These are phyloP conservation scores for Xylaria hypoxylon DNA, from an alignment of 2,329 filamentous ascomycete species.

Conservation along the genomic window DNA sequence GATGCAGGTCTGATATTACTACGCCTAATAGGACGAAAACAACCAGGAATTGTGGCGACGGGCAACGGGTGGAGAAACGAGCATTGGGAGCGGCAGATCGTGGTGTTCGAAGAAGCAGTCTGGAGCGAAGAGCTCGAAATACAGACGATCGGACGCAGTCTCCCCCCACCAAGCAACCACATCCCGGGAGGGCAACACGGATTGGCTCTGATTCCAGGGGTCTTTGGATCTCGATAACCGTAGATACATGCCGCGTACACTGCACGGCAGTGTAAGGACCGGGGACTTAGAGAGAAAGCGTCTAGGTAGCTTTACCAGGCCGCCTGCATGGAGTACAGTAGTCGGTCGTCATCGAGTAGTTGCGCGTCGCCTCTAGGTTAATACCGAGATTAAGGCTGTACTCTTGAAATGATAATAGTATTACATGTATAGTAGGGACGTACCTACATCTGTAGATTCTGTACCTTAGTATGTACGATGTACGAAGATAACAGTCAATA, in stretches of 20 bases:
- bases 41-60: slow-evolving; percentile 23
- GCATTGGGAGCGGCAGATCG: slow-evolving; percentile 33
- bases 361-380: slow-evolving; percentile 1
- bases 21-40: background rate
- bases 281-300: background rate
- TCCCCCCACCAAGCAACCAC: slow-evolving; percentile 44
- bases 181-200: slow-evolving; percentile 42
- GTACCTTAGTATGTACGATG: too few species aligned
- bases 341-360: background rate
- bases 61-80: slow-evolving; percentile 38
- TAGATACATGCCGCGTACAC: background rate
- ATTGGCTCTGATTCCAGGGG: slow-evolving; percentile 28
- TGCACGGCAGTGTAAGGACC: background rate
- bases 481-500: slow-evolving; percentile 19
- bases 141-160: slow-evolving; percentile 43
- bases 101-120: slow-evolving; percentile 29
- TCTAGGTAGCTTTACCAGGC: background rate
- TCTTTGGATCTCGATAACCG: slow-evolving; percentile 10
- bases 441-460: slow-evolving; percentile 23
- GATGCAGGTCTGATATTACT: slow-evolving; percentile 16
- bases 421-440: slow-evolving; percentile 27
- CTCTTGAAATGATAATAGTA: slow-evolving; percentile 1
- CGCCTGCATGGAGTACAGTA: background rate
- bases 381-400: slow-evolving; percentile 18
- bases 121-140: slow-evolving; percentile 38